phyloP scores from a whole-genome alignment of 1,139 yeast species.

The Arxiozyma bovina region DNA sequence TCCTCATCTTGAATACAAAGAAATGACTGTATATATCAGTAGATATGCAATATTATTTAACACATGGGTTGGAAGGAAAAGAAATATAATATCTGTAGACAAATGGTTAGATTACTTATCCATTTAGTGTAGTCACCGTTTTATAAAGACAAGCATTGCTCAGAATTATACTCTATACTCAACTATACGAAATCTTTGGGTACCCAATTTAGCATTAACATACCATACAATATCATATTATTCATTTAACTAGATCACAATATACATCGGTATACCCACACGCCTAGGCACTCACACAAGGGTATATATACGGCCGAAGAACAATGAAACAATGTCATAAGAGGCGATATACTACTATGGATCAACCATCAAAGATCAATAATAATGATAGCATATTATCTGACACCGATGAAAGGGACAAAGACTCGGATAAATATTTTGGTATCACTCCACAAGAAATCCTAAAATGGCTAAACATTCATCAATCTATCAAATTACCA shows the following conservation, averaged over 20 bases:
- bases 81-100: too few relatives aligned
- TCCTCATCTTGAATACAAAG: too few relatives aligned
- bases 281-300: too few relatives aligned
- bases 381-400: background rate
- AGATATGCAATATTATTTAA: too few relatives aligned
- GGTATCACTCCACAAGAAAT: conserved; percentile 1
- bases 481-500: conserved; percentile 42
- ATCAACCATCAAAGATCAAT: background rate
- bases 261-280: background rate
- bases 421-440: background rate
- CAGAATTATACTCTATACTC: background rate
- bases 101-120: too few relatives aligned
- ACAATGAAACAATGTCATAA: background rate
- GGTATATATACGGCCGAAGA: background rate
- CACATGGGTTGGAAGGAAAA: too few relatives aligned
- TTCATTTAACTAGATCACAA: background rate
- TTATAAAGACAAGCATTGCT: too few relatives aligned
- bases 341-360: background rate
- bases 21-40: too few relatives aligned
- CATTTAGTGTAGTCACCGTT: background rate
- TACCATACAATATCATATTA: background rate
- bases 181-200: background rate
- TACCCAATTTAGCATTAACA: background rate
- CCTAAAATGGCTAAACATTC: conserved; percentile 8
- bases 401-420: background rate